Evolutionary conservation across 495 filamentous ascomycete species (phyloP).

Genomic region (Pyrenopolyporus hunteri): DNA sequence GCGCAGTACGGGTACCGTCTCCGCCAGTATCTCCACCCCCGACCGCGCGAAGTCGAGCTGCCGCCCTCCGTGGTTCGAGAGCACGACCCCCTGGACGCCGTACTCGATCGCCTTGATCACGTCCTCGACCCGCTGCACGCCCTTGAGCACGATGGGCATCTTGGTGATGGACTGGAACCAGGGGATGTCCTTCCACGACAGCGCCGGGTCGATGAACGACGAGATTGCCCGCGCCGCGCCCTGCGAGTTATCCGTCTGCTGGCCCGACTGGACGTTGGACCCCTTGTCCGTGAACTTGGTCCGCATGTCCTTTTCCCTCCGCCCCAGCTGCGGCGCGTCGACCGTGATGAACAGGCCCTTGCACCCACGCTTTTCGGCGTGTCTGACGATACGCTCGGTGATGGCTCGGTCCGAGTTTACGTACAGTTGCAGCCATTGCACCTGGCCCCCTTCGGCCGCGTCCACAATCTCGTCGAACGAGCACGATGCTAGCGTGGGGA

Average conservation of each 20-base stretch:
- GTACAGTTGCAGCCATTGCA: conserved; percentile 97
- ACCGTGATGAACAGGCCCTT: conserved; percentile 98
- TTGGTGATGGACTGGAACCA: conserved; percentile 92
- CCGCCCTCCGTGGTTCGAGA: conserved; percentile 97
- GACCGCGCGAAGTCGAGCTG: conserved; percentile 93
- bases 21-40: conserved; percentile 90
- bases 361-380: conserved; percentile 91
- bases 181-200: conserved; percentile 92
- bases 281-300: conserved; percentile 88
- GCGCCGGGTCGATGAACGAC: conserved; percentile 89
- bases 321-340: conserved; percentile 92
- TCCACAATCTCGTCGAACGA: conserved; percentile 97
- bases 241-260: conserved; percentile 82
- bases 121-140: conserved; percentile 94
- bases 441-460: conserved; percentile 77
- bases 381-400: conserved; percentile 86
- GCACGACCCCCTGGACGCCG: conserved; percentile 89
- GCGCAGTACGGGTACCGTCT: conserved; percentile 93
- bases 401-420: conserved; percentile 96
- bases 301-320: conserved; percentile 95
- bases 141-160: conserved; percentile 97
- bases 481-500: conserved; percentile 96
- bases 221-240: conserved; percentile 91
- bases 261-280: conserved; percentile 77
- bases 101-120: conserved; percentile 82